These are phyloP conservation scores for Suillus plorans DNA, from an alignment of 768 basidiomycete species.

Conservation along the genomic window DNA sequence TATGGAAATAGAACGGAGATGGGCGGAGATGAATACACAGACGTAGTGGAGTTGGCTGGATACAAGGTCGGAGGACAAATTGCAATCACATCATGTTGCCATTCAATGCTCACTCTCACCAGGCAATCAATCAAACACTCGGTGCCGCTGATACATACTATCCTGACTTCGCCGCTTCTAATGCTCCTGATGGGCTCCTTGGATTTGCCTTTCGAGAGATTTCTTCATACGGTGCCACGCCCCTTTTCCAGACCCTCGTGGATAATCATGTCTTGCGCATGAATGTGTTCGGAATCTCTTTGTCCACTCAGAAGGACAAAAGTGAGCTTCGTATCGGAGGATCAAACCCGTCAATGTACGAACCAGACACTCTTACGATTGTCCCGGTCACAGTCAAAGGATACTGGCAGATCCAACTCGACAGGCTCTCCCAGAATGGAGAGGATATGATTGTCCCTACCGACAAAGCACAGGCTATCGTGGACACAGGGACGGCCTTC, in stretches of 20 bases:
- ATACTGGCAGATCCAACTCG: background rate
- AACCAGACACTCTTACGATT: background rate
- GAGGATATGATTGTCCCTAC: background rate
- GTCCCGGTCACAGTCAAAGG: background rate
- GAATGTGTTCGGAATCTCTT: background rate
- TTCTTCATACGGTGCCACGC: background rate
- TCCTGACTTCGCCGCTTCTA: background rate
- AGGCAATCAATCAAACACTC: background rate
- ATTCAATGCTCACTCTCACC: background rate
- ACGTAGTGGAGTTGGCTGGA: background rate
- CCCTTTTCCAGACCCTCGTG: background rate
- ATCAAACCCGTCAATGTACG: background rate
- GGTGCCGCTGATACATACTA: background rate
- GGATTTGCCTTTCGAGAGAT: background rate
- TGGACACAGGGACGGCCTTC: background rate
- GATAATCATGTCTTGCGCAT: background rate
- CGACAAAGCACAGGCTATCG: background rate
- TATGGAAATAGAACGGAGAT: background rate
- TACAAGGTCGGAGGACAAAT: background rate
- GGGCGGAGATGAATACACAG: background rate
- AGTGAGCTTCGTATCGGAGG: background rate
- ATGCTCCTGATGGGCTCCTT: background rate
- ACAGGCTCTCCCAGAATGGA: background rate
- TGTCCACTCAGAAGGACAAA: background rate
- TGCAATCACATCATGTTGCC: background rate